Evolutionary conservation across 164 flowering plant species (phyloP).

Genomic region (Stephania cephalantha): DNA sequence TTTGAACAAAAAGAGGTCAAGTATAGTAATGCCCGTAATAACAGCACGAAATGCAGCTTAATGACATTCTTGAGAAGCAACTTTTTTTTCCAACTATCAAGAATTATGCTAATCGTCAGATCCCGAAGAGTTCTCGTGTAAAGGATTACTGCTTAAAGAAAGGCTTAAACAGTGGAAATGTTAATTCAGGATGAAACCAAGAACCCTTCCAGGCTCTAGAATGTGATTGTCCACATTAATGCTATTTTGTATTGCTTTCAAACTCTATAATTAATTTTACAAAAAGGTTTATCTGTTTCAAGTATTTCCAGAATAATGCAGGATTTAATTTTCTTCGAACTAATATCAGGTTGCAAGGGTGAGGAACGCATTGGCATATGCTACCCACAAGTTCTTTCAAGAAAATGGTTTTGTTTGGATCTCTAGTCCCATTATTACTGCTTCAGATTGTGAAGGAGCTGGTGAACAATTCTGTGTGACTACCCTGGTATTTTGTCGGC

Average conservation of each 20-base stretch:
- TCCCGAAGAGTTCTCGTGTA: too few relatives aligned
- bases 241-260: neutral
- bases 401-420: conserved; percentile 96
- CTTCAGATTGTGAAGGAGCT: conserved; percentile 99
- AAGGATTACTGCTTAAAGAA: too few relatives aligned
- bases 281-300: neutral
- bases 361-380: conserved; percentile 89
- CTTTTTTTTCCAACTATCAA: too few relatives aligned
- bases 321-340: conserved; percentile 14
- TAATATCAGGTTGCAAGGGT: conserved; percentile 81
- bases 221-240: too few relatives aligned
- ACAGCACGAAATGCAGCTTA: too few relatives aligned
- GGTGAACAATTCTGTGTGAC: conserved; percentile 98
- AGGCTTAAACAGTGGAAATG: too few relatives aligned
- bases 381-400: conserved; percentile 92
- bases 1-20: too few relatives aligned
- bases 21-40: too few relatives aligned
- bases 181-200: too few relatives aligned
- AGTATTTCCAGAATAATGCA: conserved; percentile 1
- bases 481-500: conserved; percentile 62
- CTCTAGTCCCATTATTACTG: conserved; percentile 93
- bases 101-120: too few relatives aligned
- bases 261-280: neutral
- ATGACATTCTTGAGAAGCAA: too few relatives aligned
- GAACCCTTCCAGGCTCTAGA: too few relatives aligned